These are phyloP conservation scores for Ophiostoma sp. DNA, from an alignment of 2,329 filamentous ascomycete genomes.

Conservation along the genomic window DNA sequence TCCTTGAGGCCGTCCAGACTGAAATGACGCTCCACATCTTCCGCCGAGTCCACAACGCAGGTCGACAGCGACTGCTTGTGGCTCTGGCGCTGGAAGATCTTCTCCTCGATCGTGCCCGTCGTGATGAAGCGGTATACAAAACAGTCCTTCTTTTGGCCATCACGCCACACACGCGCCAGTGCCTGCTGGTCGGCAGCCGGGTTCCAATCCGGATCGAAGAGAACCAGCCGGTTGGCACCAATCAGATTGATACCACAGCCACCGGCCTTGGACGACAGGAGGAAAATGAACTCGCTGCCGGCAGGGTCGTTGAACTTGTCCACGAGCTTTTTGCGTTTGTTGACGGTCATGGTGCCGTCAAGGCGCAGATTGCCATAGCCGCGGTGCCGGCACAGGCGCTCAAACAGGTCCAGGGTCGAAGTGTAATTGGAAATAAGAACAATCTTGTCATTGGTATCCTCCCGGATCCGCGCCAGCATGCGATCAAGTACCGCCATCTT, in stretches of 20 bases:
- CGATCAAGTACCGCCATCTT: slow-evolving; percentile 98
- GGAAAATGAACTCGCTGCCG: slow-evolving; percentile 84
- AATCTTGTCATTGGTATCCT: slow-evolving; percentile 98
- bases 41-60: slow-evolving; percentile 91
- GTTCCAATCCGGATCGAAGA: slow-evolving; percentile 98
- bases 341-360: slow-evolving; percentile 96
- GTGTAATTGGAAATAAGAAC: slow-evolving; percentile 99
- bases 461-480: slow-evolving; percentile 91
- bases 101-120: slow-evolving; percentile 96
- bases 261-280: slow-evolving; percentile 94
- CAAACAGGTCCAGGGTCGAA: slow-evolving; percentile 90
- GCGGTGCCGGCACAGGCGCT: slow-evolving; percentile 78
- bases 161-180: slow-evolving; percentile 94
- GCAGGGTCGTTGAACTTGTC: slow-evolving; percentile 96
- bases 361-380: slow-evolving; percentile 82
- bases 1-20: slow-evolving; percentile 85
- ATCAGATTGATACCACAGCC: slow-evolving; percentile 95
- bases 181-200: slow-evolving; percentile 96
- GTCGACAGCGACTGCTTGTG: slow-evolving; percentile 97
- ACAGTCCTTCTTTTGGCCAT: slow-evolving; percentile 98
- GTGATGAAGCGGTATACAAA: slow-evolving; percentile 99
- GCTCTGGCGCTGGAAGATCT: slow-evolving; percentile 97
- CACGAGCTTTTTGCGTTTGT: slow-evolving; percentile 92
- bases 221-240: slow-evolving; percentile 85
- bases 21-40: slow-evolving; percentile 97